Base-by-base conservation (phyloP, 768 basidiomycete species). In the Gloeophyllum trabeum region DNA sequence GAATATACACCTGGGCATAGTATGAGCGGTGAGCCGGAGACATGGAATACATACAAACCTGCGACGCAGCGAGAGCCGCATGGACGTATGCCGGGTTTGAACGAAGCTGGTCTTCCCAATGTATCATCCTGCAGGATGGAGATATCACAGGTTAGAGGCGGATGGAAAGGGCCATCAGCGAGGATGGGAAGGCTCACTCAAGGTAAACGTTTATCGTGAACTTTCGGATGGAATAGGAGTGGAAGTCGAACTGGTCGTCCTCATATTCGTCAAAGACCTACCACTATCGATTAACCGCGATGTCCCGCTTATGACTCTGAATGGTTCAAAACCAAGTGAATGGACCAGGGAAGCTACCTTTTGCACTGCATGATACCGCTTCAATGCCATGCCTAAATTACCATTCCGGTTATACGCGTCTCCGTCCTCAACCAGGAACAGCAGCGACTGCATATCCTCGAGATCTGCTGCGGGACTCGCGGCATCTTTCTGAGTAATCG, bases 221-320 rank as follows among this genome's bases (percentile, higher is more conserved):
- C 51, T 87, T 91, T 41, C 96, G 80, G 50, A 97, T 50, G 49
- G 88, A 88, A 59, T 97, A 99, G 5, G 84, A 79, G 58, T 99
- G 96, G 70, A 99, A 99, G 60, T 99, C 96, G 51, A 84, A 97
- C 61, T 98, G 92, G 54, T 96, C 93, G 50, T 97, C 91, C 48
- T 96, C 90, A 48, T 86, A 75, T 41, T 85, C 84, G 41, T 81
- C 73, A 58, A 94, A 97, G 13, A 81, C 63, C 87, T 88, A 46
- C 30, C n/a, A n/a, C n/a, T n/a, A n/a, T n/a, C n/a, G n/a, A n/a
- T n/a, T 22, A 39, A 24, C n/a, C n/a, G n/a, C n/a, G n/a, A n/a
- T n/a, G n/a, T n/a, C n/a, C 16, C 28, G 28, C 28, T 16, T 10
- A 32, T 10, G 10, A 10, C 16, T 10, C 16, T 32, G 28, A 16